A percentile compares a stretch with the other conserved stretches of the same genome.
These are phyloP conservation scores for Oryza australiensis DNA, from an alignment of 176 grass and related monocot species.

Conservation along the genomic window DNA sequence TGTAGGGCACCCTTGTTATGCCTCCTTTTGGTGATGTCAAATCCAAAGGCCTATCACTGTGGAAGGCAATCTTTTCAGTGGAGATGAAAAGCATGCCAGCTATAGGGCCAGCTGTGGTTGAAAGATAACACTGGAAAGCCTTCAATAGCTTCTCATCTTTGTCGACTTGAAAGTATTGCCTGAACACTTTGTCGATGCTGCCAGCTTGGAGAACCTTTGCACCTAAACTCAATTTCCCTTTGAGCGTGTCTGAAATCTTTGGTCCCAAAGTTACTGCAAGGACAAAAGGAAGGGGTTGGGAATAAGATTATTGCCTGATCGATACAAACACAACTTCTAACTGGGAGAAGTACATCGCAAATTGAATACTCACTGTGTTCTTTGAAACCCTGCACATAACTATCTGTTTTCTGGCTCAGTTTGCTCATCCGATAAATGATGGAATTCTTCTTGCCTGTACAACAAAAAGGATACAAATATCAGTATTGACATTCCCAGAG, in stretches of 20 bases:
- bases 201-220: constrained; percentile 70
- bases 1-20: constrained; percentile 61
- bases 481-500: constrained; percentile 22
- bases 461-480: constrained; percentile 22
- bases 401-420: constrained; percentile 49
- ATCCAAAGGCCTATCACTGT: constrained; percentile 67
- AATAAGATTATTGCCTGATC: neutral
- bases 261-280: constrained; percentile 63
- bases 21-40: constrained; percentile 51
- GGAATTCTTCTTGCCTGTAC: constrained; percentile 46
- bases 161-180: constrained; percentile 52
- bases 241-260: constrained; percentile 69
- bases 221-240: constrained; percentile 63
- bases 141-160: constrained; percentile 73
- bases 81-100: constrained; percentile 80
- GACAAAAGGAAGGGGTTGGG: neutral
- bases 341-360: neutral
- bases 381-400: constrained; percentile 55
- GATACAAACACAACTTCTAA: constrained; percentile 15
- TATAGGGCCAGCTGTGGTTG: constrained; percentile 82
- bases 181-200: constrained; percentile 64
- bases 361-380: constrained; percentile 52
- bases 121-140: constrained; percentile 85
- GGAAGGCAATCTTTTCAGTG: constrained; percentile 62
- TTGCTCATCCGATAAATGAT: constrained; percentile 48